Evolutionary conservation across 495 filamentous ascomycete species (phyloP), one percentile per base, ranked within the genome.

Genomic region (Aspergillus asperescens): DNA sequence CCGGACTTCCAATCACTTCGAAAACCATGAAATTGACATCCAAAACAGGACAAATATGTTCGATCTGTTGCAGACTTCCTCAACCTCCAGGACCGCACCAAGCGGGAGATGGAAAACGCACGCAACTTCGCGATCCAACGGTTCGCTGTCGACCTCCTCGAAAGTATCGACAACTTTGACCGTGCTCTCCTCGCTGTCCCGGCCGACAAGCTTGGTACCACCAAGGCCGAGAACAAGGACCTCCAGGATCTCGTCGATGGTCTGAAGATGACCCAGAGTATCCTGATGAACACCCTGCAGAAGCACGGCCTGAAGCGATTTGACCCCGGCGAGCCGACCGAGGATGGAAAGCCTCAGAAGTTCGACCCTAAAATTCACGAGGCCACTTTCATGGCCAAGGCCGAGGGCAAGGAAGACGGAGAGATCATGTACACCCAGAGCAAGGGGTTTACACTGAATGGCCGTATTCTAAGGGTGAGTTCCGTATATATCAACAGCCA

Each of bases 331-430:
- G 70, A 75, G 53, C 71, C 83, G 15, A 73, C 74, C 41, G 85
- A 87, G 63, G 73, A 77, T 18, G 74, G 70, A 39, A 72, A 78
- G 62, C 20, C 64, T 39, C 70, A 74, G 62, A 84, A 83, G 71
- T 98, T 98, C 76, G 85, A 98, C 76, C 92, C 93, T 46, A 95
- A 96, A 68, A 75, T 86, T 66, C 93, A 97, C 69, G 93, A 98
- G 77, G 93, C 93, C 37, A 90, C 86, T 24, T 98, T 97, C 76
- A 88, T 90, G 84, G 81, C 88, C 9, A 87, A 88, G 51, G 80
- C 87, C 73, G 75, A 80, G 23, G 88, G 76, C 45, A 90, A 91
- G 78, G 88, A 96, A 71, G 80, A 96, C 61, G 90, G 90, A 62
- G 86, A 82, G 37, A 87, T 96, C 54, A 92, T 97, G 73, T 83